Conservation (phyloP, 2,329 filamentous ascomycete genomes). For the Hyphodiscus sp. region DNA sequence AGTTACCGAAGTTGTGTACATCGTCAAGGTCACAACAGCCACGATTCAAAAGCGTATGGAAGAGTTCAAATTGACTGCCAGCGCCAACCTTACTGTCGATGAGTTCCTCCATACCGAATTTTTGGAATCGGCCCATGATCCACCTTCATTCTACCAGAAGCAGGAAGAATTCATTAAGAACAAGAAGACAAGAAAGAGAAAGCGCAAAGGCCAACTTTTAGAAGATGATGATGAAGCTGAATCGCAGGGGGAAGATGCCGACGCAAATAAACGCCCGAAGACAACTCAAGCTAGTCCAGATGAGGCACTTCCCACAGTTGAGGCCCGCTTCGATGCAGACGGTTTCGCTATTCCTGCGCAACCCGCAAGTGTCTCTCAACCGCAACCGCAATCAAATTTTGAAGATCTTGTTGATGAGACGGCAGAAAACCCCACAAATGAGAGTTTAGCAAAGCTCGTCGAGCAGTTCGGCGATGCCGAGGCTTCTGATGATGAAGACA, state of each 20-base stretch:
- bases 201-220: slow-evolving; percentile 20
- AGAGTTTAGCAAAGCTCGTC: slow-evolving; percentile 35
- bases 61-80: slow-evolving; percentile 85
- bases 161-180: slow-evolving; percentile 50
- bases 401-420: slow-evolving; percentile 11
- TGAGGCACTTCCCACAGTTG: slow-evolving; percentile 17
- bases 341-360: slow-evolving; percentile 59
- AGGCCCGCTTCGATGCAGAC: slow-evolving; percentile 53
- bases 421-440: slow-evolving; percentile 18
- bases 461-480: slow-evolving; percentile 38
- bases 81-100: slow-evolving; percentile 77
- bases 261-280: slow-evolving; percentile 22
- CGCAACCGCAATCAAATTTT: slow-evolving; percentile 9
- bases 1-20: slow-evolving; percentile 91
- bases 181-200: slow-evolving; percentile 43
- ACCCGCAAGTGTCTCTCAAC: slow-evolving; percentile 27
- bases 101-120: slow-evolving; percentile 72
- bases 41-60: slow-evolving; percentile 88
- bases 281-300: slow-evolving; percentile 13
- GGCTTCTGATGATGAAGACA: background rate
- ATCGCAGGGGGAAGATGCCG: slow-evolving; percentile 23
- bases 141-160: slow-evolving; percentile 72
- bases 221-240: slow-evolving; percentile 22
- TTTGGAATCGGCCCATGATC: slow-evolving; percentile 69
- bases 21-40: slow-evolving; percentile 91